A percentile compares a stretch with the other conserved stretches of the same genome.
These are phyloP conservation scores for Microsporum canis DNA, from an alignment of 2,329 filamentous ascomycete species.

Conservation along the genomic window DNA sequence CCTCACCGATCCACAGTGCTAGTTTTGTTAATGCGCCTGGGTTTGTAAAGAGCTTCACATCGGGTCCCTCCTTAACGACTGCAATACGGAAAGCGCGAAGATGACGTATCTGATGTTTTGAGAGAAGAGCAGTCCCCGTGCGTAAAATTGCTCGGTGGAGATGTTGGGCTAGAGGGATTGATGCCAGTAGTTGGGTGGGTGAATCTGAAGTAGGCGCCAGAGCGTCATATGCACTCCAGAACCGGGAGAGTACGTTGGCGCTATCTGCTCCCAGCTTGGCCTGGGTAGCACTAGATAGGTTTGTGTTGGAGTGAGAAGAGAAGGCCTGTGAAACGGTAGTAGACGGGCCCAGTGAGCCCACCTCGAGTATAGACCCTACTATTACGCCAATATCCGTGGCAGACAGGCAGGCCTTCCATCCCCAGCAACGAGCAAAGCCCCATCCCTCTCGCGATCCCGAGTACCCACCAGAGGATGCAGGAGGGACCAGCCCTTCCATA, in stretches of 20 bases:
- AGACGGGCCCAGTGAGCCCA: conserved; percentile 45
- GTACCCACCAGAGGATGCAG: conserved; percentile 57
- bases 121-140: conserved; percentile 79
- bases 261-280: conserved; percentile 19
- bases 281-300: conserved; percentile 13
- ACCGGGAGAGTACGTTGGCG: conserved; percentile 35
- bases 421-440: conserved; percentile 96
- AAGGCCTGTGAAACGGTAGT: conserved; percentile 16
- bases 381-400: conserved; percentile 92
- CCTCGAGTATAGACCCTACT: conserved; percentile 82
- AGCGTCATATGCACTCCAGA: conserved; percentile 50
- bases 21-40: conserved; percentile 88
- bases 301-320: neutral
- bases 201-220: conserved; percentile 37
- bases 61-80: conserved; percentile 88
- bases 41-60: conserved; percentile 83
- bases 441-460: conserved; percentile 75
- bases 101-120: conserved; percentile 88
- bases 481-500: conserved; percentile 82
- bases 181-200: conserved; percentile 51
- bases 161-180: conserved; percentile 73
- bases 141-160: conserved; percentile 86
- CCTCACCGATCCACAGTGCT: conserved; percentile 87
- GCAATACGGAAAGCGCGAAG: conserved; percentile 88
- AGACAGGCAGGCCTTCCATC: conserved; percentile 87